A percentile compares a stretch with the other conserved stretches of the same genome.
Evolutionary conservation across 129 eudicot genomes (phyloP).

Genomic region (Rutidosis leptorrhynchoides): DNA sequence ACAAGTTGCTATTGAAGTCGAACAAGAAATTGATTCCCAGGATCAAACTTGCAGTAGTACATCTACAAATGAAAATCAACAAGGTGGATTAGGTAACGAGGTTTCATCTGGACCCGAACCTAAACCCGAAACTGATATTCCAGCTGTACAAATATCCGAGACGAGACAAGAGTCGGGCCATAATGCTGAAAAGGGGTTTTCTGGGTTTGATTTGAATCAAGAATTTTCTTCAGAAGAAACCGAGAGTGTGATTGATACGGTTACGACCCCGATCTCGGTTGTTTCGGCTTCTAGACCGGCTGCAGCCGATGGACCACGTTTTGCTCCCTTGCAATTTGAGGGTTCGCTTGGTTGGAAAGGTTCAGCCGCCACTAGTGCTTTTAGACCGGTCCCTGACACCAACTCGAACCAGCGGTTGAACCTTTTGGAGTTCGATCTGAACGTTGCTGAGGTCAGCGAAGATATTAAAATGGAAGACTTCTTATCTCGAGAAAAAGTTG

Average conservation of each 20-base stretch:
- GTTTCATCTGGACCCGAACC: slow-evolving; percentile 20
- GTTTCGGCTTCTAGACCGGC: slow-evolving; percentile 86
- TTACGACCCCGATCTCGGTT: slow-evolving; percentile 45
- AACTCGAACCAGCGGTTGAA: slow-evolving; percentile 29
- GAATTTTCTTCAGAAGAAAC: slow-evolving; percentile 48
- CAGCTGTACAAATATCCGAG: slow-evolving; percentile 33
- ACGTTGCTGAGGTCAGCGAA: slow-evolving; percentile 53
- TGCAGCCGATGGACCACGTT: slow-evolving; percentile 49
- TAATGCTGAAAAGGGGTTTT: slow-evolving; percentile 33
- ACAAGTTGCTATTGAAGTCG: slow-evolving; percentile 80
- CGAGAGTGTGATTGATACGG: slow-evolving; percentile 31
- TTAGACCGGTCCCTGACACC: slow-evolving; percentile 55
- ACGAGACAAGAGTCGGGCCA: slow-evolving; percentile 42
- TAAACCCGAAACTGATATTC: slow-evolving; percentile 38
- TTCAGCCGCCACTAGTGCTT: slow-evolving; percentile 87
- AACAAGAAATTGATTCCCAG: slow-evolving; percentile 60
- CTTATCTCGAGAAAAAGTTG: slow-evolving; percentile 35
- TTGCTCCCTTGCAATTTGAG: slow-evolving; percentile 66
- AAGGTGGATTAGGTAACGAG: slow-evolving; percentile 35
- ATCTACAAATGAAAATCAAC: too few relatives aligned
- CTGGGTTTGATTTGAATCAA: slow-evolving; percentile 71
- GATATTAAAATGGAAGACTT: slow-evolving; percentile 30
- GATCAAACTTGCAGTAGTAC: slow-evolving; percentile 71
- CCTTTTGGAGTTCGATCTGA: slow-evolving; percentile 62
- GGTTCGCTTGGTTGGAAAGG: slow-evolving; percentile 90